Evolutionary conservation across 1,139 yeast species (phyloP).

Genomic region (Yamadazyma oceani): DNA sequence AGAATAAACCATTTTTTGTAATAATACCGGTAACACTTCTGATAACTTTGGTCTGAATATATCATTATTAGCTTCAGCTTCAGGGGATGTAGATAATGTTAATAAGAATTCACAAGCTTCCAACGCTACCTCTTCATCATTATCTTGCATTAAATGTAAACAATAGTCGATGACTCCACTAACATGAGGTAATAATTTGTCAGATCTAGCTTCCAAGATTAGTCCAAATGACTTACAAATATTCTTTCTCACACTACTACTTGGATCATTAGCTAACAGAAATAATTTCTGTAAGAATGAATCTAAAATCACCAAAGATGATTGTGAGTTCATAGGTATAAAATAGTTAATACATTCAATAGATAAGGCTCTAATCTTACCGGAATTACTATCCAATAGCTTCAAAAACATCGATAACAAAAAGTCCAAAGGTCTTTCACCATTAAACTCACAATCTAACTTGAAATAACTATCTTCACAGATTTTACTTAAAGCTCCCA

Average conservation of each 20-base stretch:
- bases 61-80: slow-evolving; percentile 48
- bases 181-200: slow-evolving; percentile 74
- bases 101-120: slow-evolving; percentile 93
- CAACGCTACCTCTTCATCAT: slow-evolving; percentile 69
- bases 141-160: slow-evolving; percentile 71
- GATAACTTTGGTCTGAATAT: slow-evolving; percentile 58
- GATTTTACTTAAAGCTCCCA: slow-evolving; percentile 79
- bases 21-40: slow-evolving; percentile 68
- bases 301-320: slow-evolving; percentile 65
- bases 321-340: slow-evolving; percentile 65
- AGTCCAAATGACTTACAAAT: slow-evolving; percentile 79
- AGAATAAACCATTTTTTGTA: slow-evolving; percentile 84
- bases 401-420: slow-evolving; percentile 66
- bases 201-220: slow-evolving; percentile 76
- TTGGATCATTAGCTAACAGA: slow-evolving; percentile 57
- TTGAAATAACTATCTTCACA: slow-evolving; percentile 76
- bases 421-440: slow-evolving; percentile 65
- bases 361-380: slow-evolving; percentile 60
- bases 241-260: slow-evolving; percentile 64
- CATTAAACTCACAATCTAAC: slow-evolving; percentile 62
- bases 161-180: slow-evolving; percentile 84
- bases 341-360: slow-evolving; percentile 78
- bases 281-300: slow-evolving; percentile 64
- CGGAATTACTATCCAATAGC: slow-evolving; percentile 30
- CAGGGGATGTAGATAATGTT: slow-evolving; percentile 60